Evolutionary conservation across 1,284 basidiomycete species (phyloP), one percentile per base, ranked within the genome.

Genomic region (Fomes fomentarius): DNA sequence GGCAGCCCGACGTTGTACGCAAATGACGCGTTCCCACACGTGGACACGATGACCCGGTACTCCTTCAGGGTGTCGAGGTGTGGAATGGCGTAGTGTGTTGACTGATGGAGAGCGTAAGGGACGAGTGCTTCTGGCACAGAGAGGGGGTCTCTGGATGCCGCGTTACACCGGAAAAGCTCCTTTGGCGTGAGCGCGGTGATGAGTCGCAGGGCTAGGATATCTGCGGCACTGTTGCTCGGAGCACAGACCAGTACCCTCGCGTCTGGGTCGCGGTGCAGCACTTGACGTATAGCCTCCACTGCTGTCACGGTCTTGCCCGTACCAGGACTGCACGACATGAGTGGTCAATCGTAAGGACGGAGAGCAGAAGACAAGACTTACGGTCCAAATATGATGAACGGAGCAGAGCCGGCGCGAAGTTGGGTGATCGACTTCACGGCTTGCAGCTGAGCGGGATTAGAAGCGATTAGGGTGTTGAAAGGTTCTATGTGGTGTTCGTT

Each of bases 221-320:
- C 84, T 1, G 83, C 83, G 0, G 84, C 84, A 4, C 81, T 80
- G 65, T 87, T 87, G 66, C 75, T 81, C 0, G 81, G 86, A 0
- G 87, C 85, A 56, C 84, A 87, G 0, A 82, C 84, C 2, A 89
- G 74, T 45, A 89, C 74, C 22, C 72, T 76, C 1, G 82, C 76
- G 0, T 69, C 48, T 0, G 78, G 76, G 52, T 81, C 66, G 4
- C 61, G 54, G 1, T 57, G 56, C 1, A 87, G 69, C 9, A 89
- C 59, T 63, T 89, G 87, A 2, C 69, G 72, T n/a, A 89, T 86
- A 0, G 82, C 76, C 66, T 90, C 87, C 0, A 89, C 79, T 3
- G 85, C 74, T 0, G 85, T 88, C 10, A 87, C 78, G 0, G 86
- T 89, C 69, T 88, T 89, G 0, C n/a, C n/a, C n/a, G n/a, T n/a